Conservation (phyloP, 2,329 filamentous ascomycete species). For the Aureobasidium subglaciale region DNA sequence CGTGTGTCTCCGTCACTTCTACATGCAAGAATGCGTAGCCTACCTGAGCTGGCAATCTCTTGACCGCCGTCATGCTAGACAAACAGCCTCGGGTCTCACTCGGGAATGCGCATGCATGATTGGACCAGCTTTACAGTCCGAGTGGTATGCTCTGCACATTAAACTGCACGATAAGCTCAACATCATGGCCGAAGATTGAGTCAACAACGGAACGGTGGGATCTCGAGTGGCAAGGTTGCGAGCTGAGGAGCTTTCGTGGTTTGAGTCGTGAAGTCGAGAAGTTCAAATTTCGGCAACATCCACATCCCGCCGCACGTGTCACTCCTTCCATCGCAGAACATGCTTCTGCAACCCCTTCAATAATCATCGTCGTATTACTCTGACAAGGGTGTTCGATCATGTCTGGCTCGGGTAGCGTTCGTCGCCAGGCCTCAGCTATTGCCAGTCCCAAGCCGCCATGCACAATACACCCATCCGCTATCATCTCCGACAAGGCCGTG, state of each 20-base stretch:
- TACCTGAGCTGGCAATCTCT: background rate
- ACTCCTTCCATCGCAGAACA: background rate
- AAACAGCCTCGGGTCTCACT: background rate
- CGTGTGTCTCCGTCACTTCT: background rate
- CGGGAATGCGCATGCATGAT: background rate
- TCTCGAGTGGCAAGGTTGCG: too few species aligned
- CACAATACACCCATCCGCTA: constrained; percentile 39
- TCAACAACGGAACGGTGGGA: too few species aligned
- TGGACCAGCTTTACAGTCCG: background rate
- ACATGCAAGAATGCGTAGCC: background rate
- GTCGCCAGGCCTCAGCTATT: constrained; percentile 9
- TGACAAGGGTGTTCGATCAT: too few species aligned
- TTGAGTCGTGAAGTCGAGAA: background rate
- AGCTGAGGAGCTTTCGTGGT: background rate
- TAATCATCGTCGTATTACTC: too few species aligned
- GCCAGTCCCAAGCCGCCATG: constrained; percentile 29
- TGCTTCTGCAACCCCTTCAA: background rate
- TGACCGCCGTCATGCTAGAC: background rate
- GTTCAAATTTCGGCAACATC: constrained; percentile 8
- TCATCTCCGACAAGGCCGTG: constrained; percentile 42
- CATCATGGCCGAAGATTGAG: too few species aligned
- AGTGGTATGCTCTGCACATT: too few species aligned
- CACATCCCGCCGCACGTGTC: constrained; percentile 1
- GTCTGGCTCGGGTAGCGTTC: constrained; percentile 11
- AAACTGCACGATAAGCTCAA: too few species aligned